Base-by-base conservation (phyloP, 768 basidiomycete species). In the Lactarius trivialis region DNA sequence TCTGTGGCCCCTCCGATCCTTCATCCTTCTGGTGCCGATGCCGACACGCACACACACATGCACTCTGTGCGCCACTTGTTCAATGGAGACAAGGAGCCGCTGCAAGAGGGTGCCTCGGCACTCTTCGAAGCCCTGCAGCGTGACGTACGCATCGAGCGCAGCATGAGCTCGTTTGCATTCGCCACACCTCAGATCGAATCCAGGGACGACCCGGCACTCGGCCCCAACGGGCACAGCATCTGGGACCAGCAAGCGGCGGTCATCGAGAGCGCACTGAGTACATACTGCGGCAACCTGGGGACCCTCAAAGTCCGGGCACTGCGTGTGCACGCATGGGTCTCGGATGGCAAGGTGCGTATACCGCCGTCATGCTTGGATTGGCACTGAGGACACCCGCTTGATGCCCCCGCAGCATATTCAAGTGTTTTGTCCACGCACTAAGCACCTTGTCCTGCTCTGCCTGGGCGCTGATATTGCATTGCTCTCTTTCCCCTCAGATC, bases 41-140 rank as follows among this genome's bases (percentile, higher is more conserved):
- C 12, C 41, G 26, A 53, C 51, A 24, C 12, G 12, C 12, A 50
- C 48, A 19, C 32, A 7, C 53, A 56, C 36, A 9, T 30, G 12
- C 43, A 28, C 28, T 63, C 57, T 17, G 58, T 65, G 48, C 57
- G 51, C 32, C 66, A 67, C 36, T 32, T 67, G 48, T 67, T 67
- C 58, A 67, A 66, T 14, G 39, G 65, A 2, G 65, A 67, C 33
- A 52, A 30, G 30, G 32, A 24, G 19, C 9, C 12, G 45, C 39
- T 59, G 21, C 66, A 67, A 49, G 41, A n/a, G 14, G 32, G 41
- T 24, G 59, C 66, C 24, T 55, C 56, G 32, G 55, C 24, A 49
- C 60, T 65, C 28, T 67, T 67, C 32, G 53, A 60, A 39, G 34
- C 53, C 12, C 59, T 67, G 11, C 66, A 67, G 60, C 60, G 60